Percentiles rank a stretch among this genome's conserved stretches.
Evolutionary conservation across 2,329 filamentous ascomycete species (phyloP).

Genomic region (Magnaporthales sp.): DNA sequence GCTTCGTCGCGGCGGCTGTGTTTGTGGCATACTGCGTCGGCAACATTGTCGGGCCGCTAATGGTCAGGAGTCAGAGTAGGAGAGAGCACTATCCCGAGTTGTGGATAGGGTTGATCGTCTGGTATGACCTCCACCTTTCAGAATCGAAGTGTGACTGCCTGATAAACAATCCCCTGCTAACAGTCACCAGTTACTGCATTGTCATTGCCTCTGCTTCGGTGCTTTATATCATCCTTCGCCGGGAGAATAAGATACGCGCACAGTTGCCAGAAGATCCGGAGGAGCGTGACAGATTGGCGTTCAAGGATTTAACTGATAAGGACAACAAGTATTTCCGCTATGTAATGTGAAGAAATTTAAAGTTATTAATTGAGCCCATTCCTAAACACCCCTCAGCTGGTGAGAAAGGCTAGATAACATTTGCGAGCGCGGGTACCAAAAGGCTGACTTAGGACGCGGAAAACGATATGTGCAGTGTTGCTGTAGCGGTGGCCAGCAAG

Average conservation of each 20-base stretch:
- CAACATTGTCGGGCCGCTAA: constrained; percentile 68
- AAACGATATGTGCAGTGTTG: too few relatives aligned
- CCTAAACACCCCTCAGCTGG: too few relatives aligned
- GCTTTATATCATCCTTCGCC: background rate
- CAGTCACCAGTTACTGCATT: background rate
- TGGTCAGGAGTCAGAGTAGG: constrained; percentile 53
- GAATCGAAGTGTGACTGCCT: background rate
- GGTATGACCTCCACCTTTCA: background rate
- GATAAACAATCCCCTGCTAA: background rate
- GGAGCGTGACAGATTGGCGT: constrained; percentile 28
- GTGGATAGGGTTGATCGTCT: background rate
- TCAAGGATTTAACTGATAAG: constrained; percentile 42
- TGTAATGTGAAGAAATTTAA: too few relatives aligned
- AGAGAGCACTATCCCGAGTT: constrained; percentile 9
- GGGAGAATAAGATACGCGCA: background rate
- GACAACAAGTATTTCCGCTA: constrained; percentile 51
- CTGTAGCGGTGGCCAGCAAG: too few relatives aligned
- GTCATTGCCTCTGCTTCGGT: background rate
- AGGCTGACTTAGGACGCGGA: too few relatives aligned
- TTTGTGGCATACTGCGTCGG: constrained; percentile 70
- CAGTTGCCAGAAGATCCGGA: constrained; percentile 15
- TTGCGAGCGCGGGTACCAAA: too few relatives aligned
- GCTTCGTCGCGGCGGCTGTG: constrained; percentile 63
- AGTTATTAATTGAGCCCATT: too few relatives aligned
- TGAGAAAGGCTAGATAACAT: too few relatives aligned